These are phyloP conservation scores for Quercus wislizeni DNA, from an alignment of 306 rosid genomes.

Conservation along the genomic window DNA sequence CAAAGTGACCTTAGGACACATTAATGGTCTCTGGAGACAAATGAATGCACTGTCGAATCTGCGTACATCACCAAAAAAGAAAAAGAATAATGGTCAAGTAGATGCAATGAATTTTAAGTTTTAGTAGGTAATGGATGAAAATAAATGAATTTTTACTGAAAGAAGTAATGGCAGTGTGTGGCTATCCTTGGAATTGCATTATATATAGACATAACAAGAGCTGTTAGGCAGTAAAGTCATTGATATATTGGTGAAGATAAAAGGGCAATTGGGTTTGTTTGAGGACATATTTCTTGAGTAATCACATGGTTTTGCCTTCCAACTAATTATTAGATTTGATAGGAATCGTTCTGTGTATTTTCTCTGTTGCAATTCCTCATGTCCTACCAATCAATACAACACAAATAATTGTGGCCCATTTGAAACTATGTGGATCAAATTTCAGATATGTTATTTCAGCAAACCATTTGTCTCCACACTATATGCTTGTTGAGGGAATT, in stretches of 20 bases:
- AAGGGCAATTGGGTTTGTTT: neutral
- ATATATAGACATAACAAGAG: too few relatives aligned
- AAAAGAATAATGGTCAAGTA: too few relatives aligned
- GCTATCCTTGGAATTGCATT: neutral
- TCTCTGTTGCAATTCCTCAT: neutral
- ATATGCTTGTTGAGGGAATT: neutral
- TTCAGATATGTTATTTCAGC: neutral
- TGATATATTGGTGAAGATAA: slow-evolving; percentile 3
- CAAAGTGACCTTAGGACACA: slow-evolving; percentile 84
- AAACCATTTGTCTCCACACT: neutral
- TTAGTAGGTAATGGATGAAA: too few relatives aligned
- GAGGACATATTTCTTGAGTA: slow-evolving; percentile 7
- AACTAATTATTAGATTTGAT: neutral
- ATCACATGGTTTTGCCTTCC: slow-evolving; percentile 27
- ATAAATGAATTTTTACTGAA: too few relatives aligned
- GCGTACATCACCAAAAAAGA: too few relatives aligned
- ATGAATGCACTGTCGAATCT: too few relatives aligned
- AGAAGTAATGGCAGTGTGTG: neutral
- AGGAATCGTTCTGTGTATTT: neutral
- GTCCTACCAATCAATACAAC: slow-evolving; percentile 3
- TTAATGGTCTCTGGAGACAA: slow-evolving; percentile 13
- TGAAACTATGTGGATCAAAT: neutral
- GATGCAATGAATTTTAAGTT: too few relatives aligned
- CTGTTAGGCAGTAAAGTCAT: neutral
- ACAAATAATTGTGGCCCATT: neutral